These are phyloP conservation scores for Mycena rosella DNA, from an alignment of 768 basidiomycete species.

Conservation along the genomic window DNA sequence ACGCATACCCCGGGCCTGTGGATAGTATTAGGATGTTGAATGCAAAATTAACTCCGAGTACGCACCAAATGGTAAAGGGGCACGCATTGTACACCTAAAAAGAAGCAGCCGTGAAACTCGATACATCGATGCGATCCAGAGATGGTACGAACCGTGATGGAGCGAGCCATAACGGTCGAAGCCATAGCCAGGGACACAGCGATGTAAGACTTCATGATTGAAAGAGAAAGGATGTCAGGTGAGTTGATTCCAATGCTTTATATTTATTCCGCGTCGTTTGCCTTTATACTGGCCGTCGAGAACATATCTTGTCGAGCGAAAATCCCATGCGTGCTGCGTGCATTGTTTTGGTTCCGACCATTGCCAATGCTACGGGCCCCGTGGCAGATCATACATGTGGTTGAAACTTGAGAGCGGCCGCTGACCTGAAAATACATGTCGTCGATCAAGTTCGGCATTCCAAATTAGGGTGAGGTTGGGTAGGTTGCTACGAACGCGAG, in stretches of 20 bases:
- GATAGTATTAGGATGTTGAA: slow-evolving; percentile 27
- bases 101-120: slow-evolving; percentile 9
- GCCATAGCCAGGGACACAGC: slow-evolving; percentile 48
- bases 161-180: slow-evolving; percentile 18
- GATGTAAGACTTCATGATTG: slow-evolving; percentile 38
- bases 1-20: slow-evolving; percentile 60
- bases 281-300: not conserved
- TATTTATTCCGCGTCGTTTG: not conserved
- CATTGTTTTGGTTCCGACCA: too few relatives aligned
- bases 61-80: slow-evolving; percentile 64
- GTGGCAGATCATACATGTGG: too few relatives aligned
- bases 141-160: slow-evolving; percentile 14
- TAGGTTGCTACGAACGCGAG: too few relatives aligned
- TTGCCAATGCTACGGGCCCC: too few relatives aligned
- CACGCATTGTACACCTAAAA: slow-evolving; percentile 50
- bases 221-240: not conserved
- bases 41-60: not conserved
- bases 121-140: slow-evolving; percentile 16
- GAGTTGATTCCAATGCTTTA: too few relatives aligned
- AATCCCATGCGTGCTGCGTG: too few relatives aligned
- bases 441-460: too few relatives aligned
- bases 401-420: too few relatives aligned
- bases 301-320: too few relatives aligned
- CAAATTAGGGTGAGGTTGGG: too few relatives aligned
- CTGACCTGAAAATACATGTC: too few relatives aligned